Base-by-base conservation (phyloP, 2,329 filamentous ascomycete species). In the Fusarium sp. region DNA sequence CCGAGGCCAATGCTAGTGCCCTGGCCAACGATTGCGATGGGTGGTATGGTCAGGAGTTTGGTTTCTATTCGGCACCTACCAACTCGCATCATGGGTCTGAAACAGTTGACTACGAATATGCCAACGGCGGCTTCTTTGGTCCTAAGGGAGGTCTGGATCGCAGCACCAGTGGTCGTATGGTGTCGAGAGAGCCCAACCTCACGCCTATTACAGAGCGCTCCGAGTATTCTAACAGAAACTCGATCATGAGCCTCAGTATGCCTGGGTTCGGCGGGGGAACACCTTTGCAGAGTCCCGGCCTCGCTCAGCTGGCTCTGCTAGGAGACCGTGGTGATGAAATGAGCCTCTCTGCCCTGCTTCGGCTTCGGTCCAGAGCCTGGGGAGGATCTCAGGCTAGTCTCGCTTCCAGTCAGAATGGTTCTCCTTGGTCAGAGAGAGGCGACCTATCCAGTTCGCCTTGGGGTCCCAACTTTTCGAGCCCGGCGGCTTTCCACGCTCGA, bases 121-220 rank as follows among this genome's bases (percentile, higher is more conserved):
- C 91, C 16, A 93, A 95, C 76, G 97, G 97, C 31, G 97, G 97
- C 22, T 98, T 94, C 83, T 98, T 98, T 80, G 95, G 94, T 1
- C 91, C 93, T 1, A 91, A 92, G 22, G 92, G 92, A 3, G 77
- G 79, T n/a, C 83, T 92, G 18, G 88, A 92, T 67, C 90, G 94
- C 39, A 92, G 88, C 72, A 91, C 91, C 64, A 97, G 93, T 74
- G 95, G 94, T 22, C 91, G 92, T 16, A 87, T 92, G 61, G 90
- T 92, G 33, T 93, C 94, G 22, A 91, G 93, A 45, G 96, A 98
- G 81, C 96, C 97, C 1, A 98, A 97, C 78, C 85, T 99, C 57
- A 98, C 97, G 1, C 97, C 97, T 7, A 98, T 99, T 77, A 98
- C 96, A 0, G 97, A 98, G 82, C 91, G 95, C 14, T 97, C 94